Evolutionary conservation across 176 grass and related monocot genomes (phyloP), one percentile per base, ranked within the genome.

Genomic region (Saccharum spontaneum): DNA sequence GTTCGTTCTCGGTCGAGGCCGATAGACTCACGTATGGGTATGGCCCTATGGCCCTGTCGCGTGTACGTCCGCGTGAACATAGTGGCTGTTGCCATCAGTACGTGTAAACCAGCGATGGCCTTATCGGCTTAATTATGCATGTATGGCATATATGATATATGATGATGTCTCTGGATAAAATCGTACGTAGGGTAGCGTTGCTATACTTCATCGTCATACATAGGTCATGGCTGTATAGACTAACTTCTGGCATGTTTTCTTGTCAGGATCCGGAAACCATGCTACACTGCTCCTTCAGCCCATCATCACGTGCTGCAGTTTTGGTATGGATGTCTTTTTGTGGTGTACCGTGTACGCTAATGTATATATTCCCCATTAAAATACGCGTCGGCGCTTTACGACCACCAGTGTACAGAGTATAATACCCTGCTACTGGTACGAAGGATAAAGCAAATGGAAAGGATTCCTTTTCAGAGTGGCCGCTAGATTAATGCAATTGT

Each of bases 371-470:
- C 0, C 7, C 8, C 13, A 13, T 44, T 43, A 44, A 49, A 60
- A 7, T 50, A 61, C 67, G 33, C 67, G 33, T 40, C 39, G 5
- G 20, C 3, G 61, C 34, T 44, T 55, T 54, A 55, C 18, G 36
- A 69, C 20, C 24, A 17, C 24, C 45, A 41, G 10, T 52, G 30
- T 73, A 83, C 28, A 31, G 67, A 49, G 37, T 81, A 68, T 22
- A 76, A 49, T 70, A 70, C 50, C 5, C 15, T 52, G 16, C 4
- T 36, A 4, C 16, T 38, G 0, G 8, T 1, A 71, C 1, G 43
- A 13, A 36, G 26, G 67, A 40, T n/a, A 81, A 82, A 68, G 66
- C 39, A 50, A 69, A 63, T 5, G 20, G 30, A 69, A 89, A 89
- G 70, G 38, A 24, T 74, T 61, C 61, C 34, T 89, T 85, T 24